Evolutionary conservation across 2,329 filamentous ascomycete species (phyloP).

Genomic region (Penicillium hordei): DNA sequence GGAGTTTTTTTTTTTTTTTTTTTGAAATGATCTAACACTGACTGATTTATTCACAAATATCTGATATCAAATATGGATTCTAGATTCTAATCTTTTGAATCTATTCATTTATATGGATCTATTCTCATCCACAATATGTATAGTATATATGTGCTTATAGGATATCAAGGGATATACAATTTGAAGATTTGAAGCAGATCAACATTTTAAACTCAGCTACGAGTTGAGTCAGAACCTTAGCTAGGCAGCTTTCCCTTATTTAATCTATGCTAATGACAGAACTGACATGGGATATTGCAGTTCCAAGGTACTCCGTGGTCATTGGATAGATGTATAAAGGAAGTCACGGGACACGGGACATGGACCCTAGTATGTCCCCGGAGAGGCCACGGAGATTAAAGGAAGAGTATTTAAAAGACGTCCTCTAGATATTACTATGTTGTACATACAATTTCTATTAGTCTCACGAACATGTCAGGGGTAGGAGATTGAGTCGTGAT

Average conservation of each 20-base stretch:
- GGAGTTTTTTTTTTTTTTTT: not conserved
- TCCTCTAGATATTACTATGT: not conserved
- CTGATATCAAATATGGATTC: not conserved
- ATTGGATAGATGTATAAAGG: not conserved
- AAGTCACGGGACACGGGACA: not conserved
- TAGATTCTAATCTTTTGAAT: too few species aligned
- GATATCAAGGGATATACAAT: not conserved
- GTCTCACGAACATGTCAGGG: slow-evolving; percentile 10
- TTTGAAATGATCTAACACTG: too few species aligned
- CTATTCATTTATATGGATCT: not conserved
- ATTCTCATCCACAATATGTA: not conserved
- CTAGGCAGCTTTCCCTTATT: not conserved
- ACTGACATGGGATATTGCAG: not conserved
- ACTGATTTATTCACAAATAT: too few species aligned
- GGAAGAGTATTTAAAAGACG: not conserved
- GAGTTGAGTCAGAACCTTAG: not conserved
- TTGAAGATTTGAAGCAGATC: not conserved
- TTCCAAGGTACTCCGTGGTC: not conserved
- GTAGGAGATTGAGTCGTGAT: slow-evolving; percentile 11
- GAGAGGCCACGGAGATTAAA: not conserved
- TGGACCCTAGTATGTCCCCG: too few species aligned
- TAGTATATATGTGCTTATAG: not conserved
- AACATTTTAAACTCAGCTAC: not conserved
- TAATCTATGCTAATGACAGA: not conserved
- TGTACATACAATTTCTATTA: not conserved